phyloP scores from a whole-genome alignment of 768 basidiomycete genomes.

The Phylloporus sp. region DNA sequence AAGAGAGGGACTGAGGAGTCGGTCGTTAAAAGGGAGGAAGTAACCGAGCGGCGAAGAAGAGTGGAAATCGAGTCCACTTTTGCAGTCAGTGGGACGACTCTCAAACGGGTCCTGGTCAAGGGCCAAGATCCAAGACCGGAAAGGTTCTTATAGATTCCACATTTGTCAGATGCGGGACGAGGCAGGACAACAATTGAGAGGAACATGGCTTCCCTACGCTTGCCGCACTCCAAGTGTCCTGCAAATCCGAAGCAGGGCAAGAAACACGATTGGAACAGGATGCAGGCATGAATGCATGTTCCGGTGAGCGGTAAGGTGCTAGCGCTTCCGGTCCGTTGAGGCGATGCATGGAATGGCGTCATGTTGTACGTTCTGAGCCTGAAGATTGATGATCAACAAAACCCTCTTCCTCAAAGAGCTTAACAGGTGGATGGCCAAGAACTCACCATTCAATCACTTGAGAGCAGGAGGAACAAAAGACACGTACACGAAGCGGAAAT shows the following conservation, averaged over 20 bases:
- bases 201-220: conserved; percentile 28
- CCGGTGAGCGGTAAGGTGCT: conserved; percentile 23
- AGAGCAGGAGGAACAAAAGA: conserved; percentile 4
- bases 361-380: conserved; percentile 19
- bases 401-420: conserved; percentile 29
- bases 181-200: conserved; percentile 14
- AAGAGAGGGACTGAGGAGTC: background rate
- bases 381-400: conserved; percentile 27
- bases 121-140: conserved; percentile 19
- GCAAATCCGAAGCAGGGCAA: conserved; percentile 33
- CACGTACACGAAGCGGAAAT: conserved; percentile 23
- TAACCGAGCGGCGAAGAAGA: conserved; percentile 7
- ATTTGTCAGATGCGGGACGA: conserved; percentile 24
- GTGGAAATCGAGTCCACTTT: conserved; percentile 18
- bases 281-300: conserved; percentile 29
- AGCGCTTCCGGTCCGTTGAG: conserved; percentile 28
- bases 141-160: conserved; percentile 27
- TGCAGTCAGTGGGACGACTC: conserved; percentile 18
- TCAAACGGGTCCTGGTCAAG: conserved; percentile 24
- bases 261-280: conserved; percentile 29
- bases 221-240: conserved; percentile 26
- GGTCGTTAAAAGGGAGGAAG: conserved; percentile 4
- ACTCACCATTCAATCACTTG: conserved; percentile 12
- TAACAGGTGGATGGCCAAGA: conserved; percentile 23
- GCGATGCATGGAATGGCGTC: conserved; percentile 26